These are phyloP conservation scores for Colletotrichum costaricense DNA, from an alignment of 2,329 filamentous ascomycete genomes.

Conservation along the genomic window DNA sequence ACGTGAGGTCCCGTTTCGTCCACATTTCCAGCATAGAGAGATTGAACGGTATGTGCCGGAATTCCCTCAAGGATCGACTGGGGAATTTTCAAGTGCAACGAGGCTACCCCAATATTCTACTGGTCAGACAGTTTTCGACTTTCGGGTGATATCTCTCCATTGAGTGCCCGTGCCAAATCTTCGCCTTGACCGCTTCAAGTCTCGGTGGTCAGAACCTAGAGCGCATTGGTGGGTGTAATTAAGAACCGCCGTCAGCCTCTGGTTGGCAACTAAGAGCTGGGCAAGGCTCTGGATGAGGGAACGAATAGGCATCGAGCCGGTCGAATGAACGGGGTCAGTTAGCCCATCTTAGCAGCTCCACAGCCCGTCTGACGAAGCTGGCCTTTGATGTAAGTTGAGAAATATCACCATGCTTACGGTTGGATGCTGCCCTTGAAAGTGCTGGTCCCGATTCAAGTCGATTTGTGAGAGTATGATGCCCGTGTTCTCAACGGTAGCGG, in stretches of 20 bases:
- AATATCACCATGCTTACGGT: neutral
- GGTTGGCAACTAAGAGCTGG: constrained; percentile 7
- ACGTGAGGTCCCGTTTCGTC: neutral
- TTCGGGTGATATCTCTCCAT: constrained; percentile 1
- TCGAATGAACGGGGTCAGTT: neutral
- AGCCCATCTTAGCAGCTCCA: constrained; percentile 15
- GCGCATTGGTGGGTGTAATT: constrained; percentile 17
- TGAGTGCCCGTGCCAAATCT: constrained; percentile 21
- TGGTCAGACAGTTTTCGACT: neutral
- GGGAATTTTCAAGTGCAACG: constrained; percentile 14
- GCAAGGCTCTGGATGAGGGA: constrained; percentile 14
- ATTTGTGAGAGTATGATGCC: neutral
- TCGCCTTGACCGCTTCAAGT: constrained; percentile 35
- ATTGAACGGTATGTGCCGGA: constrained; percentile 13
- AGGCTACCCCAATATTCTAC: neutral
- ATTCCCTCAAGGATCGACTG: constrained; percentile 1
- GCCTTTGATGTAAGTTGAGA: neutral
- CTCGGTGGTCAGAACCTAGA: constrained; percentile 28
- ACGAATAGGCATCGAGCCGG: constrained; percentile 29
- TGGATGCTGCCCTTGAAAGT: neutral
- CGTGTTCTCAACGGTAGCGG: neutral
- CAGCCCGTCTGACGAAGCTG: constrained; percentile 7
- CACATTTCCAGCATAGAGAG: neutral
- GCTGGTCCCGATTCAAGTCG: constrained; percentile 1
- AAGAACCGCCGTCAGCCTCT: constrained; percentile 9